Conservation (phyloP, 306 rosid genomes). For the Styphnolobium japonicum region DNA sequence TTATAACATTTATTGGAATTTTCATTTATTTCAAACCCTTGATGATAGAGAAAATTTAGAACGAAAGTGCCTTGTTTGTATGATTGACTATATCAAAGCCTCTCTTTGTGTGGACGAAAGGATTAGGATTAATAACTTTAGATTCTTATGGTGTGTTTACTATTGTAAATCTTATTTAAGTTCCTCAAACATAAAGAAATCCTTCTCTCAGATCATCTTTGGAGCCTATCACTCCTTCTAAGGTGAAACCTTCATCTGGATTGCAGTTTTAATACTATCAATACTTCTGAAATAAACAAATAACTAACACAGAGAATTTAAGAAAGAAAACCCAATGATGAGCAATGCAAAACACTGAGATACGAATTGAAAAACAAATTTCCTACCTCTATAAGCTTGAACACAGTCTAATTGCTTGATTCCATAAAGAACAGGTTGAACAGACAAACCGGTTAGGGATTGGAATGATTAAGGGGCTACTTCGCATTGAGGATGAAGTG, state of each 20-base stretch:
- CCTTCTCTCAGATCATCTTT: too few species aligned
- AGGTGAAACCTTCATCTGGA: neutral
- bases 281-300: neutral
- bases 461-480: neutral
- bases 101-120: neutral
- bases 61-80: neutral
- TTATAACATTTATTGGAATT: neutral
- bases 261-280: neutral
- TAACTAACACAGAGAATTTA: neutral
- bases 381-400: constrained; percentile 28
- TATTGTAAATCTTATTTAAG: neutral
- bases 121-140: neutral
- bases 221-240: neutral
- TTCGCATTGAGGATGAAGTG: neutral
- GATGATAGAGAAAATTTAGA: neutral
- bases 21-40: neutral
- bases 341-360: neutral
- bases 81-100: neutral
- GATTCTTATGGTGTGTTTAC: neutral
- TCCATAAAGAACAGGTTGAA: constrained; percentile 1
- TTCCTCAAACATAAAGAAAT: neutral
- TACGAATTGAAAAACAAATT: neutral
- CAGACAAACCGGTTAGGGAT: constrained; percentile 44
- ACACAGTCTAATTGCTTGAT: constrained; percentile 9
- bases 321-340: neutral